A percentile compares a stretch with the other conserved stretches of the same genome.
phyloP scores from a whole-genome alignment of 2,329 filamentous ascomycete species.

The Aspergillus pseudoviridinutans region DNA sequence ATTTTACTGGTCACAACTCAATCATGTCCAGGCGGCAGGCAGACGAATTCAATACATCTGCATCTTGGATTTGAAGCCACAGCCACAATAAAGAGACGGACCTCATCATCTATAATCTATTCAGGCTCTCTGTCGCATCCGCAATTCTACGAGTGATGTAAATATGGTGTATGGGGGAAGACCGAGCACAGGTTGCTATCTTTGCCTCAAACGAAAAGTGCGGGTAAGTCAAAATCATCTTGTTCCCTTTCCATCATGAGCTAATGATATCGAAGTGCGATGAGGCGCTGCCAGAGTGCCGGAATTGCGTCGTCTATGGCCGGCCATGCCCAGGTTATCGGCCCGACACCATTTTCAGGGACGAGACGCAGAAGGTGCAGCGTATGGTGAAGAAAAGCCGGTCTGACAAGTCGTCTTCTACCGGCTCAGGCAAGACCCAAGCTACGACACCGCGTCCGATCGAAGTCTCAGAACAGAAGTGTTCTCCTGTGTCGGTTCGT shows the following conservation, averaged over 20 bases:
- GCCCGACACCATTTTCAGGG: constrained; percentile 31
- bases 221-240: constrained; percentile 27
- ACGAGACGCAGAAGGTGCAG: constrained; percentile 31
- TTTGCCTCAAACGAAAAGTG: constrained; percentile 39
- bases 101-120: neutral
- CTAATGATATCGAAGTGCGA: constrained; percentile 29
- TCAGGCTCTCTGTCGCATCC: neutral
- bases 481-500: neutral
- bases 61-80: neutral
- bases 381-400: constrained; percentile 21
- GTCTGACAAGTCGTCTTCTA: neutral
- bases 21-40: constrained; percentile 11
- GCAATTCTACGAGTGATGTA: neutral
- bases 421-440: neutral
- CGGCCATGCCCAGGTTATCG: constrained; percentile 37
- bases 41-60: constrained; percentile 3
- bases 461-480: neutral
- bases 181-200: constrained; percentile 37
- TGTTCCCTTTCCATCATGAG: neutral
- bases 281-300: constrained; percentile 33
- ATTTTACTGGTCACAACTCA: neutral
- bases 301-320: constrained; percentile 35
- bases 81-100: neutral
- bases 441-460: neutral
- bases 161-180: constrained; percentile 41